Evolutionary conservation across 2,329 filamentous ascomycete genomes (phyloP).

Genomic region (Hirsutella rhossiliensis): DNA sequence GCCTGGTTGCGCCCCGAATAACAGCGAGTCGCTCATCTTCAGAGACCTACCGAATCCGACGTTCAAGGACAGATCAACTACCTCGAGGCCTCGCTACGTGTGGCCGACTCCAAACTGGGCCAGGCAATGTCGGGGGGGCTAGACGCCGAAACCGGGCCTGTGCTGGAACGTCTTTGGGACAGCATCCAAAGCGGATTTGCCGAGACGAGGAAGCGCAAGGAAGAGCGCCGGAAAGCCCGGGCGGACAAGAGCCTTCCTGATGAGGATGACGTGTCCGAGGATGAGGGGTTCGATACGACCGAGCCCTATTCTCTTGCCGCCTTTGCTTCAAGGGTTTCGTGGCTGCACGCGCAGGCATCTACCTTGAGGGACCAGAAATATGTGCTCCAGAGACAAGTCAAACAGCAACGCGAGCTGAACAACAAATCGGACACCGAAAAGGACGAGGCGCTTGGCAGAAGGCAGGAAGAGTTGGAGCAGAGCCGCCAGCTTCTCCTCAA

Average conservation of each 20-base stretch:
- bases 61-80: conserved; percentile 58
- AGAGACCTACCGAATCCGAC: conserved; percentile 43
- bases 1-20: conserved; percentile 50
- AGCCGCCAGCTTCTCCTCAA: conserved; percentile 21
- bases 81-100: conserved; percentile 47
- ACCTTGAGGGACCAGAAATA: conserved; percentile 76
- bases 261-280: conserved; percentile 50
- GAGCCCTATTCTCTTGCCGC: conserved; percentile 61
- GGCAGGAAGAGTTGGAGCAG: conserved; percentile 43
- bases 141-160: conserved; percentile 41
- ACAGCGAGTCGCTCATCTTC: conserved; percentile 45
- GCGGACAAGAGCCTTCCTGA: conserved; percentile 44
- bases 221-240: conserved; percentile 38
- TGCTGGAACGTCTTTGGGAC: conserved; percentile 44
- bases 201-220: conserved; percentile 40
- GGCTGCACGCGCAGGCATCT: conserved; percentile 64
- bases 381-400: conserved; percentile 82
- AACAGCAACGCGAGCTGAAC: conserved; percentile 89
- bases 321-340: conserved; percentile 69
- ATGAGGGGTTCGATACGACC: conserved; percentile 43
- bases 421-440: conserved; percentile 68
- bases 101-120: conserved; percentile 31
- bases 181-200: conserved; percentile 39
- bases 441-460: conserved; percentile 49
- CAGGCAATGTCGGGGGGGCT: conserved; percentile 18